Base-by-base conservation (phyloP, 2,329 filamentous ascomycete species). In the Septoria petroselini region DNA sequence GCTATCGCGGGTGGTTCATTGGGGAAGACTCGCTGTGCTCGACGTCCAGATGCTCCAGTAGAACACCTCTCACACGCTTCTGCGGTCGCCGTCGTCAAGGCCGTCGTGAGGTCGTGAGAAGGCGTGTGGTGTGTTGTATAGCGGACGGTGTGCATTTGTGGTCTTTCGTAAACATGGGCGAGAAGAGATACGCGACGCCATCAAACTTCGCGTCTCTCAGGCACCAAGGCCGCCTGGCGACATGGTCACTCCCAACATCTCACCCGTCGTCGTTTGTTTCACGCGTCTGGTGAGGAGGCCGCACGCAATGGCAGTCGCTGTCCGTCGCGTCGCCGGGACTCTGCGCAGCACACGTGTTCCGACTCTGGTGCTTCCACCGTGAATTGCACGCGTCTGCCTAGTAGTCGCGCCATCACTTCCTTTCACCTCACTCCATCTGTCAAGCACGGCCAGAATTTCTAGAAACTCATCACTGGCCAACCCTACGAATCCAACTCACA, bases 381-480 rank as follows among this genome's bases (percentile, higher is more conserved):
- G 47, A 54, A 8, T 30, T 23, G 34, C 19, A 19, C 40, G 15
- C 39, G n/a, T 35, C 35, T 41, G 37, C 33, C 41, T 43, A 21
- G 12, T 37, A 17, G 29, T 12, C 27, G 30, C 27, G 11, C 44
- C 14, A 31, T n/a, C 25, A 38, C n/a, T 31, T n/a, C 38, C 7
- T 14, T 8, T 19, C 82, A 85, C 85, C 60, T 58, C 52, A 50
- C 50, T 41, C 30, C 29, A 12, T 29, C 7, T 14, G 30, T 38
- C 14, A 17, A 27, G 17, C 21, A 33, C 40, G 25, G 47, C 25
- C 40, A 23, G 7, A 42, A 29, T 30, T 41, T 33, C 7, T 15
- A 41, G n/a, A n/a, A 35, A 31, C 19, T 19, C 30, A n/a, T 19
- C 27, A 17, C 9, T 11, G n/a, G n/a, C n/a, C n/a, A n/a, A n/a